Evolutionary conservation across 2,329 filamentous ascomycete species (phyloP), one percentile per base, ranked within the genome.

Genomic region (Sporothrix schenckii): DNA sequence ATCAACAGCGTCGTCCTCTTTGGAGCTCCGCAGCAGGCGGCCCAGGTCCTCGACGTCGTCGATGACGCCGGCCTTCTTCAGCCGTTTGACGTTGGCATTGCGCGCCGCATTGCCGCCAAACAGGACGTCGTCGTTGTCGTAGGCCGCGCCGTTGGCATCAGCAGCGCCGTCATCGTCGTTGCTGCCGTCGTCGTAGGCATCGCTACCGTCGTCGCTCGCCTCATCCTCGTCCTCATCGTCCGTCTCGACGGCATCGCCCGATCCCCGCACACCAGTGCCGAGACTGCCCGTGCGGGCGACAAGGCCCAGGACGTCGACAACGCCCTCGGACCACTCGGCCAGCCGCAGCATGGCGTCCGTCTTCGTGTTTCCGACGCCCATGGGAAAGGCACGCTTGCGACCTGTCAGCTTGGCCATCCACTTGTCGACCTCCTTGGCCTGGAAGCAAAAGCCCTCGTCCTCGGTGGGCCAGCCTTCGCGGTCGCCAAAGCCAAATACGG

Each of bases 401-500:
- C 88, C 90, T 0, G 94, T 97, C 76, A 99, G 81, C 78, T 93
- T 96, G n/a, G 94, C 93, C 91, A 99, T 92, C 94, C 95, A 98
- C 78, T 89, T 93, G 78, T 99, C 94, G 3, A 96, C 84, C 75
- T 97, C 90, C 76, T 90, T 92, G 1, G 94, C 94, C 78, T 98
- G 94, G 73, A 92, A 93, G 78, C 94, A 97, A 80, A 94, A 99
- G 0, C 94, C 94, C 75, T 95, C 92, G 71, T 90, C 88, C 80
- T 97, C 93, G 0, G 91, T 92, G 0, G 93, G 92, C 94, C 95
- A 99, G 71, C 92, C 93, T 78, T 97, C 92, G 73, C 87, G 89
- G 78, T 98, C 94, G 21, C 94, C 94, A 76, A 97, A 91, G 0
- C 95, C 95, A 81, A 98, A 98, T 0, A 98, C 93, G 0, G 92